A percentile compares a stretch with the other conserved stretches of the same genome.
Evolutionary conservation across 495 filamentous ascomycete genomes (phyloP).

Genomic region (Xylaria grammica): DNA sequence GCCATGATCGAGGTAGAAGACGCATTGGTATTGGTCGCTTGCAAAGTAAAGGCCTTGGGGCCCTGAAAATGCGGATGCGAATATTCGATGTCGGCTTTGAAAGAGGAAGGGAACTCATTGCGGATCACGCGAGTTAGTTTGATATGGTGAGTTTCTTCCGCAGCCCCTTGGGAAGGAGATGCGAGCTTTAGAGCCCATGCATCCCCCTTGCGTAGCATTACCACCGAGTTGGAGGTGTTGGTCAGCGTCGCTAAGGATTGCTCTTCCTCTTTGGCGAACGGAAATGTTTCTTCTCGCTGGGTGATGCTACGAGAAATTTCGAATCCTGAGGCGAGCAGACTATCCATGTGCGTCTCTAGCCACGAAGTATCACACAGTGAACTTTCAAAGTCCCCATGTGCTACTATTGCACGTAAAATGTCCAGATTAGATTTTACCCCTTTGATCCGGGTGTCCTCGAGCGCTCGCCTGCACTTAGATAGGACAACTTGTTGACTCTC

Average conservation of each 20-base stretch:
- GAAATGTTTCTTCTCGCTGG: not conserved
- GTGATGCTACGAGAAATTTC: slow-evolving; percentile 18
- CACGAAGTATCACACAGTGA: slow-evolving; percentile 61
- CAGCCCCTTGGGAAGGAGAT: slow-evolving; percentile 29
- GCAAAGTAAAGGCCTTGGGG: slow-evolving; percentile 48
- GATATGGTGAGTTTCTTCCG: slow-evolving; percentile 47
- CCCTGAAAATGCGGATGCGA: slow-evolving; percentile 46
- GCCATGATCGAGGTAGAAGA: slow-evolving; percentile 53
- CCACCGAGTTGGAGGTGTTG: slow-evolving; percentile 33
- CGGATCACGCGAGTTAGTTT: slow-evolving; percentile 57
- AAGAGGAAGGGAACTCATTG: slow-evolving; percentile 62
- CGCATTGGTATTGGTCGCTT: slow-evolving; percentile 54
- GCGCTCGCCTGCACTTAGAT: slow-evolving; percentile 56
- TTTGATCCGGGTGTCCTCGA: slow-evolving; percentile 57
- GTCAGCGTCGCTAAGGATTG: not conserved
- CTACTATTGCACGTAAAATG: slow-evolving; percentile 58
- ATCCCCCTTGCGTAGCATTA: slow-evolving; percentile 61
- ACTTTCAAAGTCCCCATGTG: slow-evolving; percentile 51
- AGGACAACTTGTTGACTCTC: slow-evolving; percentile 56
- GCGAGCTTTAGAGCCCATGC: slow-evolving; percentile 60
- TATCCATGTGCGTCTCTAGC: slow-evolving; percentile 46
- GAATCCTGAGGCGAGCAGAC: slow-evolving; percentile 47
- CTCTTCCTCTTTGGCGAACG: not conserved
- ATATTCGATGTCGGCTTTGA: slow-evolving; percentile 61
- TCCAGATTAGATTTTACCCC: slow-evolving; percentile 63